A percentile compares a stretch with the other conserved stretches of the same genome.
These are phyloP conservation scores for Candida loeiensis DNA, from an alignment of 805 yeast genomes.

Conservation along the genomic window DNA sequence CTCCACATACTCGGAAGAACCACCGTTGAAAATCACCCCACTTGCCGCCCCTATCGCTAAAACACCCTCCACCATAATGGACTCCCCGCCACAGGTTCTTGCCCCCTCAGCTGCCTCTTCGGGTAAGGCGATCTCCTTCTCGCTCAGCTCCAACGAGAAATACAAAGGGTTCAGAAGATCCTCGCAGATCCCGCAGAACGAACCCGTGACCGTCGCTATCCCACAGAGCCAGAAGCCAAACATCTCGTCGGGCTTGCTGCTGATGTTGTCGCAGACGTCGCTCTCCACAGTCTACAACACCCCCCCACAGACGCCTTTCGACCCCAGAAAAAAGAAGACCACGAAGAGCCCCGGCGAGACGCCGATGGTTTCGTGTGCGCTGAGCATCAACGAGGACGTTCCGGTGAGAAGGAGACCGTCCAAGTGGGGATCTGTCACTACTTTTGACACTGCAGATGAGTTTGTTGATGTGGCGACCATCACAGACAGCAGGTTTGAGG, in stretches of 20 bases:
- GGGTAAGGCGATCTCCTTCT: slow-evolving; percentile 20
- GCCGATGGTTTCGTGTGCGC: slow-evolving; percentile 12
- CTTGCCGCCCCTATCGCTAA: slow-evolving; percentile 6
- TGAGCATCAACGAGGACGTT: slow-evolving; percentile 10
- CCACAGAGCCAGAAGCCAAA: slow-evolving; percentile 14
- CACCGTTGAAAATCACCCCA: background rate
- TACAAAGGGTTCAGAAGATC: slow-evolving; percentile 44
- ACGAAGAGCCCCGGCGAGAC: slow-evolving; percentile 9
- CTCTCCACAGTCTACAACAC: slow-evolving; percentile 9
- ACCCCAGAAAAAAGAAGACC: slow-evolving; percentile 20
- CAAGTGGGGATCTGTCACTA: background rate
- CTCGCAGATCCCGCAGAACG: slow-evolving; percentile 16
- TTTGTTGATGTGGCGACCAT: slow-evolving; percentile 2
- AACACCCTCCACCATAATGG: slow-evolving; percentile 11
- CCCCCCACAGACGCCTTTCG: slow-evolving; percentile 19
- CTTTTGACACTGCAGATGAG: slow-evolving; percentile 1
- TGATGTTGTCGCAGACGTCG: slow-evolving; percentile 12
- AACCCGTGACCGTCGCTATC: slow-evolving; percentile 22
- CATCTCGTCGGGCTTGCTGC: slow-evolving; percentile 13
- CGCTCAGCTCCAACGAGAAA: slow-evolving; percentile 25
- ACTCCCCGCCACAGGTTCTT: slow-evolving; percentile 13
- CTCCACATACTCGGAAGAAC: background rate
- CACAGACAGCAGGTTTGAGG: too few relatives aligned
- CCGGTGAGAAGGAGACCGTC: slow-evolving; percentile 14
- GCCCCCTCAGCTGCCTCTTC: slow-evolving; percentile 9